Percentiles rank a stretch among this genome's conserved stretches.
Evolutionary conservation across 805 yeast species (phyloP).

Genomic region (Schwanniomyces polymorphus): DNA sequence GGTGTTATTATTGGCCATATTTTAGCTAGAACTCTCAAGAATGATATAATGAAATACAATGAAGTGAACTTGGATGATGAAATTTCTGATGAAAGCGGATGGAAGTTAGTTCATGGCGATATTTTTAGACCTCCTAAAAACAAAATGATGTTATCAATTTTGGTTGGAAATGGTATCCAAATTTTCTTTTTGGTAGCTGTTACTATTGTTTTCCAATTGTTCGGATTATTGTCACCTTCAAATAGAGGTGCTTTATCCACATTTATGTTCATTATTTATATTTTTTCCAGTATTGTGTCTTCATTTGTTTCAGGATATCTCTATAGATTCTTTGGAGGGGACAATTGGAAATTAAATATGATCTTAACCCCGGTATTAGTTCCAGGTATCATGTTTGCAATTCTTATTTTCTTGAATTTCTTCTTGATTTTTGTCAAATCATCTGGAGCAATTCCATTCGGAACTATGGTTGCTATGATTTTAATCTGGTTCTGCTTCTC

Average conservation of each 20-base stretch:
- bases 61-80: slow-evolving; percentile 86
- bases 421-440: slow-evolving; percentile 75
- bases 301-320: slow-evolving; percentile 84
- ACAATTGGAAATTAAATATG: slow-evolving; percentile 86
- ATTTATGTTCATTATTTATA: slow-evolving; percentile 81
- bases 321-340: slow-evolving; percentile 90
- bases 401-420: slow-evolving; percentile 74
- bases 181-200: slow-evolving; percentile 71
- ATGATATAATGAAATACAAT: slow-evolving; percentile 85
- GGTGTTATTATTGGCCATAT: slow-evolving; percentile 79
- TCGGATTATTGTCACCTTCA: slow-evolving; percentile 90
- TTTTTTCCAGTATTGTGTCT: slow-evolving; percentile 77
- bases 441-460: slow-evolving; percentile 93
- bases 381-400: slow-evolving; percentile 71
- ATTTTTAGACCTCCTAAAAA: slow-evolving; percentile 82
- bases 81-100: slow-evolving; percentile 89
- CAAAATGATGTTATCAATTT: slow-evolving; percentile 69
- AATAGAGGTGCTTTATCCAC: slow-evolving; percentile 93
- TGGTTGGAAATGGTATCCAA: slow-evolving; percentile 89
- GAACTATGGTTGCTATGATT: slow-evolving; percentile 81
- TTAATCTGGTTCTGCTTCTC: slow-evolving; percentile 84
- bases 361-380: slow-evolving; percentile 78
- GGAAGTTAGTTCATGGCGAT: slow-evolving; percentile 96
- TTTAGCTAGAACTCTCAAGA: slow-evolving; percentile 73
- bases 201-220: slow-evolving; percentile 77